Evolutionary conservation across 768 basidiomycete species (phyloP), one percentile per base, ranked within the genome.

Genomic region (Serendipita sp.): DNA sequence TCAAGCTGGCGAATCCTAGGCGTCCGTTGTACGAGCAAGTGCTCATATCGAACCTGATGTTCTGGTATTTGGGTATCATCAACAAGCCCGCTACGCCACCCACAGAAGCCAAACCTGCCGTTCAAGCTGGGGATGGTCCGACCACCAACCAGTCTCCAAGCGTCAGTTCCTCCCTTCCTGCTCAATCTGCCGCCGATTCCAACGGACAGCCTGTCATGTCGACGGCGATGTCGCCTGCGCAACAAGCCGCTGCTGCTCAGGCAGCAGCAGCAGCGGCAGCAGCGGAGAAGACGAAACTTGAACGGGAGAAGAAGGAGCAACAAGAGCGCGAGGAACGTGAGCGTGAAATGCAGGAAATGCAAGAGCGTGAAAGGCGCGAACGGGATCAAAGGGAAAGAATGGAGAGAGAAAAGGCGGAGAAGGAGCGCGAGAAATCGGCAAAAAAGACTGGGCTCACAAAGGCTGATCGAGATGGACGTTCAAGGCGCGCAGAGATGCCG

Each of bases 31-130:
- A 96, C 70, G 96, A 99, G 76, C 96, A 99, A 74, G 96, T 88
- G 63, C 76, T 91, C 64, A 91, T 90, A 73, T 90, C 87, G 71
- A 92, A 92, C 72, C 76, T 92, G 70, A 96, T 95, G 91, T 98
- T 99, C 79, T 99, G 96, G 96, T 99, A 98, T 72, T 80, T 99
- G 43, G 91, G 94, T 11, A 86, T 97, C 68, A 98, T 97, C 75
- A 96, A 97, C 74, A 93, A 95, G 75, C 82, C 90, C 18, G 86
- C 85, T 70, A 80, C 72, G 29, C 73, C 77, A 2, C 55, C 55
- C 8, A 11, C 52, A 11, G 55, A 60, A 10, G 48, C 48, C 6
- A 50, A 31, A 8, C 48, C 48, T 8, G 48, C 48, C 48, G 8
- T 31, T 8, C 48, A 50, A 50, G 29, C 8, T n/a, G 48, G 48